Base-by-base conservation (phyloP, 768 basidiomycete genomes). In the Rhizopogon sp. region DNA sequence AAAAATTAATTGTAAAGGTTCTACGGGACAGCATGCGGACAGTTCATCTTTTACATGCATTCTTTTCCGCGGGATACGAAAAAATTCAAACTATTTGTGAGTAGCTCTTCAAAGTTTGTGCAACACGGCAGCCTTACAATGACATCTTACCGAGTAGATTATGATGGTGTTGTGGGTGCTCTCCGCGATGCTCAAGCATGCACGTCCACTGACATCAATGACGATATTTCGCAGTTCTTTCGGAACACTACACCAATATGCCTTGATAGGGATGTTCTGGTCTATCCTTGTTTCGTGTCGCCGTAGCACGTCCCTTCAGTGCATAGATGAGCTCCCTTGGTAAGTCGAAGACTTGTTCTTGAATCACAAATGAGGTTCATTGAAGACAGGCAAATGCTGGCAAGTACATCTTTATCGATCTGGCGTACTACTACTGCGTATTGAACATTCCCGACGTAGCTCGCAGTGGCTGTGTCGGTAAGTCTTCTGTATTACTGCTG, bases 1-100 rank as follows among this genome's bases (percentile, higher is more conserved):
- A 17, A 31, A 33, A 11, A 31, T 53, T 37, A n/a, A 54, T 22
- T 22, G 13, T 4, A 10, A 31, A 66, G 64, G 9, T 51, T 66
- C 33, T 62, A 66, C 29, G 64, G 64, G 1, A 55, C 51, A 5
- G 53, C 54, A 13, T 7, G 62, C 22, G 49, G 62, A 17, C 64
- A 66, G 56, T 55, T 56, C 52, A 31, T 56, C 8, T 62, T 59
- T 40, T 66, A 66, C 43, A 13, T 58, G 11, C 39, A 37, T 43
- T 42, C 51, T 0, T 66, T 66, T 57, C 63, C 63, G 2, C 41
- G 6, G 13, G 65, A 66, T 33, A 16, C 11, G 31, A 8, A 42
- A 10, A 41, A 31, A 3, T 14, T 66, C 6, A 66, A 53, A 43
- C 6, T 14, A 11, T n/a, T 55, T 55, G 65, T 64, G 6, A 56